Evolutionary conservation across 805 yeast species (phyloP).

Genomic region (Pichia membranifaciens): DNA sequence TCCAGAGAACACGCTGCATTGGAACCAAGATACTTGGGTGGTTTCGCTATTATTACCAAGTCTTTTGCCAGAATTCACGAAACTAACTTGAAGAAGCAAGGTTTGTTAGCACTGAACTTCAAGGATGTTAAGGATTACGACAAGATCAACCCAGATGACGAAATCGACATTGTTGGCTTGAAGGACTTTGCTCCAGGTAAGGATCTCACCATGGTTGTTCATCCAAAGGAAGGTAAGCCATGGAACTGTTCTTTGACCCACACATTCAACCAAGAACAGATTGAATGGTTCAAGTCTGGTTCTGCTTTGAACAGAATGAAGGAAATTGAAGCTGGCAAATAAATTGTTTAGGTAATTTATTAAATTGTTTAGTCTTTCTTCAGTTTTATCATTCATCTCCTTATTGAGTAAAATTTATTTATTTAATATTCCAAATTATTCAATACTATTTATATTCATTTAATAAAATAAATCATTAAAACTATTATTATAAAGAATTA

Average conservation of each 20-base stretch:
- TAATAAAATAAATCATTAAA: not conserved
- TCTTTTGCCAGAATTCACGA: conserved; percentile 99
- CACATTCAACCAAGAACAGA: conserved; percentile 94
- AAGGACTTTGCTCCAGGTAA: conserved; percentile 89
- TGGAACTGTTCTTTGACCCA: conserved; percentile 93
- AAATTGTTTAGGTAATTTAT: not conserved
- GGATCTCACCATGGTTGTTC: conserved; percentile 71
- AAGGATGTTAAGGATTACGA: conserved; percentile 86
- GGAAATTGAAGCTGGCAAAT: conserved; percentile 16
- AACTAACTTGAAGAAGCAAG: conserved; percentile 99
- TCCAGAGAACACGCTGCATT: conserved; percentile 99
- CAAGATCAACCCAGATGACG: conserved; percentile 86
- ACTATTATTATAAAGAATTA: not conserved
- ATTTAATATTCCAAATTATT: conserved; percentile 1
- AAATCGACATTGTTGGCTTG: conserved; percentile 81
- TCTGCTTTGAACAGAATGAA: conserved; percentile 93
- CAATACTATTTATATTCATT: conserved; percentile 2
- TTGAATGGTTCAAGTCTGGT: conserved; percentile 98
- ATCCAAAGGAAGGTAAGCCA: conserved; percentile 65
- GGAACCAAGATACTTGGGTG: conserved; percentile 99
- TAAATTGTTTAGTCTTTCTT: not conserved
- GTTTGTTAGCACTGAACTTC: conserved; percentile 95
- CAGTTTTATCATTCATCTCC: conserved; percentile 4
- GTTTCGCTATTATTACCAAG: conserved; percentile 94
- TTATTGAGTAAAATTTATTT: conserved; percentile 1